These are phyloP conservation scores for Annona squamosa DNA, from an alignment of 164 flowering plant genomes.

Conservation along the genomic window DNA sequence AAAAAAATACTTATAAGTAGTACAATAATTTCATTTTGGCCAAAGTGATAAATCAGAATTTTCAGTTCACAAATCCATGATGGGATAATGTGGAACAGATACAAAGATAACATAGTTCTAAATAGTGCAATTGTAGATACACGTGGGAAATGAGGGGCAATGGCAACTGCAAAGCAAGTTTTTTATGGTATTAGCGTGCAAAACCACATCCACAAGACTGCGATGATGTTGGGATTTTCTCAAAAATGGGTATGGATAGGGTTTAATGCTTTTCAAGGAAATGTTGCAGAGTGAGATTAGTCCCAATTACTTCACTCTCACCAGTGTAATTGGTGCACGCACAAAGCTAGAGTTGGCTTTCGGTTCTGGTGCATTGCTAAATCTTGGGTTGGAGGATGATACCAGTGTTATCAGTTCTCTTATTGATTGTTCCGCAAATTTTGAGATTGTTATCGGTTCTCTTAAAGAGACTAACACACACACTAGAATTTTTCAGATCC, in stretches of 20 bases:
- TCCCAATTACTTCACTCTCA: constrained; percentile 40
- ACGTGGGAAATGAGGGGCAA: constrained; percentile 28
- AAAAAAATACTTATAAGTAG: too few relatives aligned
- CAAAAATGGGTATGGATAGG: constrained; percentile 35
- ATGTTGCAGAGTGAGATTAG: constrained; percentile 26
- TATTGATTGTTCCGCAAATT: constrained; percentile 40
- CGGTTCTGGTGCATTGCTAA: constrained; percentile 18
- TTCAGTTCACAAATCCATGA: constrained; percentile 41
- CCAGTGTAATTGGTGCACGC: constrained; percentile 29
- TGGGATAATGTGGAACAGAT: constrained; percentile 20
- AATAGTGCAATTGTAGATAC: constrained; percentile 37
- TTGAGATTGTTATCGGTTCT: constrained; percentile 11
- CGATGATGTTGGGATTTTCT: constrained; percentile 31
- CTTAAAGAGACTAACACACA: too few relatives aligned
- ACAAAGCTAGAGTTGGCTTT: constrained; percentile 10
- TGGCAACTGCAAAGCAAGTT: constrained; percentile 29
- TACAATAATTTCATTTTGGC: too few relatives aligned
- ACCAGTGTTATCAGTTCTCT: constrained; percentile 35
- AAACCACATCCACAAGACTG: constrained; percentile 43
- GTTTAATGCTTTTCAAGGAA: constrained; percentile 27
- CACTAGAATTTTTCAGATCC: too few relatives aligned
- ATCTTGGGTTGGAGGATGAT: constrained; percentile 26
- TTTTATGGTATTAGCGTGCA: constrained; percentile 29
- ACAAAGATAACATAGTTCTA: constrained; percentile 24
- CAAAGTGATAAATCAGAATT: constrained; percentile 10